A percentile compares a stretch with the other conserved stretches of the same genome.
These are phyloP conservation scores for Globisporangium solare DNA, from an alignment of 352 stramenopile species.

Conservation along the genomic window DNA sequence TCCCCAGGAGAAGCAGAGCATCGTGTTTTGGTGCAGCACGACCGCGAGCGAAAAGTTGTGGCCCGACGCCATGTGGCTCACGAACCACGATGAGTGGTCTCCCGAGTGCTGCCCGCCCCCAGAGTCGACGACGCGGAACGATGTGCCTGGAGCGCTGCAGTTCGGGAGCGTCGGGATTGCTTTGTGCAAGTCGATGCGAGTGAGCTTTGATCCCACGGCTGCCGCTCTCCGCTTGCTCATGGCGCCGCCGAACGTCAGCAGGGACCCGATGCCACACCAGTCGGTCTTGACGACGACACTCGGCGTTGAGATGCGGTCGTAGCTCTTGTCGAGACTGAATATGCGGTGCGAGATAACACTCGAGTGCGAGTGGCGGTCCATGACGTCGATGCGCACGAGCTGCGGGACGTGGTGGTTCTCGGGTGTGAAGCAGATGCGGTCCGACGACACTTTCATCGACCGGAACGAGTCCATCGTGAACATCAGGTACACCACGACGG, in stretches of 20 bases:
- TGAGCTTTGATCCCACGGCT: slow-evolving; percentile 22
- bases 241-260: slow-evolving; percentile 44
- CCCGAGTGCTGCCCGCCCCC: neutral
- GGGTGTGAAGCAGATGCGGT: slow-evolving; percentile 70
- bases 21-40: slow-evolving; percentile 33
- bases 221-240: slow-evolving; percentile 42
- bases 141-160: neutral
- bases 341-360: slow-evolving; percentile 54
- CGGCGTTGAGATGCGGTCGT: slow-evolving; percentile 43
- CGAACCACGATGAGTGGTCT: slow-evolving; percentile 27
- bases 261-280: slow-evolving; percentile 24
- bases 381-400: slow-evolving; percentile 53
- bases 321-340: slow-evolving; percentile 65
- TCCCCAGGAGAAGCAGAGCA: slow-evolving; percentile 42
- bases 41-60: slow-evolving; percentile 58
- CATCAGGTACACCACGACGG: slow-evolving; percentile 67
- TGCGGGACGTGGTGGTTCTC: slow-evolving; percentile 51
- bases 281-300: slow-evolving; percentile 48
- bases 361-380: slow-evolving; percentile 38
- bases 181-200: slow-evolving; percentile 28
- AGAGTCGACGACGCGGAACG: neutral
- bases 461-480: slow-evolving; percentile 36
- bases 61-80: slow-evolving; percentile 53
- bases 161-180: slow-evolving; percentile 5
- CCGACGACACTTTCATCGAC: slow-evolving; percentile 48